Evolutionary conservation across 2,329 filamentous ascomycete species (phyloP), one percentile per base, ranked within the genome.

Genomic region (Paraconiothyrium brasiliense): DNA sequence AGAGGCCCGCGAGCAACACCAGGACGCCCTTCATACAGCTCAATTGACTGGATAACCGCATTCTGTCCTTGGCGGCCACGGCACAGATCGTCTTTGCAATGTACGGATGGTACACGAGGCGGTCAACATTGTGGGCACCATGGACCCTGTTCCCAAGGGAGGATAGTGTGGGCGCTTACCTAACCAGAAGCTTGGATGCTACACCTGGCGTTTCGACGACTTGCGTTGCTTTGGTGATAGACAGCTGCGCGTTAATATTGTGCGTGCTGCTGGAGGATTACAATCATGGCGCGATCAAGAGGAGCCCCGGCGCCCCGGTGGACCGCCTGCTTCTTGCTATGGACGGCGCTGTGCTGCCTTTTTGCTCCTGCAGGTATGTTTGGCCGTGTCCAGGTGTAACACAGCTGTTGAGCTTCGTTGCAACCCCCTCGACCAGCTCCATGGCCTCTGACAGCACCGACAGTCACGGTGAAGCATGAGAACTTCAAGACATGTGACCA

Each of bases 401-500:
- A 24, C 20, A 54, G 43, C 48, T 47, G 35, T 39, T 24, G n/a
- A 56, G 43, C 48, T 50, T 44, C 54, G 57, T 43, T 55, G 51
- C 52, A 57, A 16, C n/a, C 11, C 22, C 27, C 27, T 47, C 27
- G 16, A 41, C 46, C 14, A 14, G 30, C 4, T 1, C 10, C 2
- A 34, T 43, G 32, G 3, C 44, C 27, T 43, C 27, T 9, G 24
- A 54, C 50, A 62, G 71, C 41, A 71, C 59, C 24, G 22, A 34
- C 69, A 97, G 93, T 87, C 67, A 85, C 87, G 72, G 95, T 99
- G 56, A 99, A 99, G 82, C 91, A 97, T 76, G 89, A 97, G 73
- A 94, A 97, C 79, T 99, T 98, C 86, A 99, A 98, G 78, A 97
- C 91, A 72, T 99, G 95, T 83, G 84, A 91, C 69, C 94, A 99